These are phyloP conservation scores for Trametes versicolor DNA, from an alignment of 1,284 basidiomycete species.

Conservation along the genomic window DNA sequence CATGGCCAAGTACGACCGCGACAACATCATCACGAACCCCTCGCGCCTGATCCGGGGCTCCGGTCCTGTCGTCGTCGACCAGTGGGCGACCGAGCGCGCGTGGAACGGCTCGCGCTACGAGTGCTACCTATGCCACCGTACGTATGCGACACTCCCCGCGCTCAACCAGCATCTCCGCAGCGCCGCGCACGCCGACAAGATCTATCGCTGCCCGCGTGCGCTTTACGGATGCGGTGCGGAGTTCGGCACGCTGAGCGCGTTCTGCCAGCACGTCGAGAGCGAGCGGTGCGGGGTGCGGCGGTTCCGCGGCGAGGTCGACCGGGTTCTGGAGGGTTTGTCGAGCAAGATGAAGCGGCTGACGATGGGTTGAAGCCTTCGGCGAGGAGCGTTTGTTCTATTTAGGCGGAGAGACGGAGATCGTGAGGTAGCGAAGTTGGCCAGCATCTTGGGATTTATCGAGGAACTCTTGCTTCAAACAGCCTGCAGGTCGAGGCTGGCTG, in stretches of 20 bases:
- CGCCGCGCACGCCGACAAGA: conserved; percentile 40
- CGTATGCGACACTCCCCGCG: conserved; percentile 27
- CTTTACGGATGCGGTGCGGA: conserved; percentile 38
- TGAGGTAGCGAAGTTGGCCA: too few relatives aligned
- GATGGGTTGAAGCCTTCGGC: too few relatives aligned
- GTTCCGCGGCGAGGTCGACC: conserved; percentile 36
- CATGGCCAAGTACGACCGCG: conserved; percentile 39
- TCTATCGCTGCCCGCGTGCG: conserved; percentile 34
- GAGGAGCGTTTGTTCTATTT: too few relatives aligned
- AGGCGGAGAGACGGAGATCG: too few relatives aligned
- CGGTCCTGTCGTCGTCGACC: not conserved
- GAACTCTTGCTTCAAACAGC: too few relatives aligned
- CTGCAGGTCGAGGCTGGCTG: too few relatives aligned
- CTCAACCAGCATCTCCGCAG: conserved; percentile 39
- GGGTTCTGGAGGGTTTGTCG: conserved; percentile 35
- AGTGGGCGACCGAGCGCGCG: conserved; percentile 45
- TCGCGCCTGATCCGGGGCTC: conserved; percentile 36
- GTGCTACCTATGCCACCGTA: conserved; percentile 47
- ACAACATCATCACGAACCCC: conserved; percentile 46
- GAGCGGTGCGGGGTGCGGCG: conserved; percentile 40
- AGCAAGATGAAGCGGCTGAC: conserved; percentile 13
- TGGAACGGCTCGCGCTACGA: conserved; percentile 51
- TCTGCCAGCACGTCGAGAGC: conserved; percentile 46
- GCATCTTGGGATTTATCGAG: too few relatives aligned
- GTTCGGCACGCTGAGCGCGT: conserved; percentile 41